Evolutionary conservation across 108 stramenopile species (phyloP).

Genomic region (Schizochytrium sp.): DNA sequence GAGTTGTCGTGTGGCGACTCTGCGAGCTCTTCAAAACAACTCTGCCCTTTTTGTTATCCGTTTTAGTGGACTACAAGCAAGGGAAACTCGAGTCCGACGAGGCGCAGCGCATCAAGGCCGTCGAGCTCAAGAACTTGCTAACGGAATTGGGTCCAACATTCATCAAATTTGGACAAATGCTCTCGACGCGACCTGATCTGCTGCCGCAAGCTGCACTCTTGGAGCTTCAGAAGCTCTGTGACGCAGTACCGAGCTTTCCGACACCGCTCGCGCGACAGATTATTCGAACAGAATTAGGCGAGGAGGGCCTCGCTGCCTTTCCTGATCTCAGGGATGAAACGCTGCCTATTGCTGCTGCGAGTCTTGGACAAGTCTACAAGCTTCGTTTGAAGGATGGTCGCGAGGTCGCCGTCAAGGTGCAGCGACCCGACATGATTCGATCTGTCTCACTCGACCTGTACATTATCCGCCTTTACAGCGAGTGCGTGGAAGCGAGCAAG

Average conservation of each 20-base stretch:
- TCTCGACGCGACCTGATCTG: slow-evolving; percentile 83
- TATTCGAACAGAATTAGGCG: slow-evolving; percentile 52
- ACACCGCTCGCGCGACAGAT: slow-evolving; percentile 62
- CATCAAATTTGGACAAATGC: slow-evolving; percentile 77
- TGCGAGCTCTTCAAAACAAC: slow-evolving; percentile 43
- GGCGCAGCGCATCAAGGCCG: slow-evolving; percentile 33
- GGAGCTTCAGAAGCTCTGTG: slow-evolving; percentile 80
- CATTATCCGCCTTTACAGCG: slow-evolving; percentile 66
- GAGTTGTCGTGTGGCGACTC: slow-evolving; percentile 49
- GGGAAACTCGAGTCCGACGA: neutral
- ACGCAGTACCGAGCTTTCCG: slow-evolving; percentile 78
- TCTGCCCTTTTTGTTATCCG: slow-evolving; percentile 41
- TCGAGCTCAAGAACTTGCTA: slow-evolving; percentile 50
- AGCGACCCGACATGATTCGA: slow-evolving; percentile 65
- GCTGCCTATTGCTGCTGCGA: slow-evolving; percentile 67
- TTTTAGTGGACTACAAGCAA: slow-evolving; percentile 37
- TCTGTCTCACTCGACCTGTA: slow-evolving; percentile 69
- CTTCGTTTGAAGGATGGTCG: slow-evolving; percentile 59
- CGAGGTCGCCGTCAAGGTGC: slow-evolving; percentile 78
- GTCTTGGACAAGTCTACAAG: slow-evolving; percentile 75
- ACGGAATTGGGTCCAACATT: slow-evolving; percentile 83
- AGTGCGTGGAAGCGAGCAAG: slow-evolving; percentile 72
- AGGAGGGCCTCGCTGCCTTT: slow-evolving; percentile 15
- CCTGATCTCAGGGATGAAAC: neutral
- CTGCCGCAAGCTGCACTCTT: slow-evolving; percentile 68